These are phyloP conservation scores for Hydnomerulius pinastri DNA, from an alignment of 768 basidiomycete genomes.

Conservation along the genomic window DNA sequence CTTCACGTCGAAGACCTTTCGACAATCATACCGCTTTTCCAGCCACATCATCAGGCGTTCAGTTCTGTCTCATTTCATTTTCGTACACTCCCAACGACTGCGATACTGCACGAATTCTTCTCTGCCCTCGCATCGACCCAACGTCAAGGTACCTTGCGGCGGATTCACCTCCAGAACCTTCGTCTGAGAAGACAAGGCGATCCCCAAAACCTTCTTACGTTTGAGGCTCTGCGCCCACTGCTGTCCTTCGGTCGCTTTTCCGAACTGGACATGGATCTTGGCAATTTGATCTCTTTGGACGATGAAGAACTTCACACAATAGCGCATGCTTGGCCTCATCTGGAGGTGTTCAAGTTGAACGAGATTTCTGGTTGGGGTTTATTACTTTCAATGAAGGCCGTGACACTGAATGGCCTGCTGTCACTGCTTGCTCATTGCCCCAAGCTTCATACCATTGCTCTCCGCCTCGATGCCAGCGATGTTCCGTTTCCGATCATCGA, in stretches of 20 bases:
- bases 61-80: constrained; percentile 1
- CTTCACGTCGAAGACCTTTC: constrained; percentile 2
- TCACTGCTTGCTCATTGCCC: not conserved
- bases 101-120: constrained; percentile 5
- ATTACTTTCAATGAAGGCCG: not conserved
- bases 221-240: constrained; percentile 6
- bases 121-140: not conserved
- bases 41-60: constrained; percentile 8
- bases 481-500: constrained; percentile 1
- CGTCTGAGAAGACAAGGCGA: not conserved
- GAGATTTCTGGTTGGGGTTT: not conserved
- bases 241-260: constrained; percentile 1
- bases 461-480: constrained; percentile 5
- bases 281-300: not conserved
- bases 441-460: not conserved
- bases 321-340: constrained; percentile 4
- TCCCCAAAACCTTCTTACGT: not conserved
- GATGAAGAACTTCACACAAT: constrained; percentile 3
- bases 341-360: constrained; percentile 4
- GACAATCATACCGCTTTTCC: constrained; percentile 7
- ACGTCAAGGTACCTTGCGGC: not conserved
- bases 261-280: not conserved
- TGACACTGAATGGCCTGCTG: constrained; percentile 9
- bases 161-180: not conserved
- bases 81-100: not conserved